These are phyloP conservation scores for Puccinia horiana DNA, from an alignment of 1,284 basidiomycete species.

Conservation along the genomic window DNA sequence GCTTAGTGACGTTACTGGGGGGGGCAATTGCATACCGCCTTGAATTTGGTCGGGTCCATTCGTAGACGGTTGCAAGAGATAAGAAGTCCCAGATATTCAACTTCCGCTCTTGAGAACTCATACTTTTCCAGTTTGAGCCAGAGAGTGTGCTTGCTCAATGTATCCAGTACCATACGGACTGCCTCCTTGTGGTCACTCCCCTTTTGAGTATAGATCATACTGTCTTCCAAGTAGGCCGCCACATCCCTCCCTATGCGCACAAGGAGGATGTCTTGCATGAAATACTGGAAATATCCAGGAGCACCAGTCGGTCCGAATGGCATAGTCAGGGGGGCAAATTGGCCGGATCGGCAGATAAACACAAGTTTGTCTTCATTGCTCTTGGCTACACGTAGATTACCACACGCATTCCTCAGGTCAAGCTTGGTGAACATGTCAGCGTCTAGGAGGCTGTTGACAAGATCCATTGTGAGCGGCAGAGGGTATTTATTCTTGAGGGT, in stretches of 20 bases:
- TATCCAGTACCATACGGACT: background rate
- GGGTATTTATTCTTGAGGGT: conserved; percentile 22
- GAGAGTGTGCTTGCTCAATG: background rate
- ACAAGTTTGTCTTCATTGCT: background rate
- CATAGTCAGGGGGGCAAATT: background rate
- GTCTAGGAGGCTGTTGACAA: background rate
- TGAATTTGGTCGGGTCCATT: conserved; percentile 1
- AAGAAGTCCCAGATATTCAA: too few relatives aligned
- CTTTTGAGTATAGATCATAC: background rate
- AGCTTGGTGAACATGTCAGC: background rate
- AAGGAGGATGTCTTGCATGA: too few relatives aligned
- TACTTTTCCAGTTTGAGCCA: background rate
- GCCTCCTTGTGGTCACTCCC: background rate
- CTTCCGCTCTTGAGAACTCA: background rate
- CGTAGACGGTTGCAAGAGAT: background rate
- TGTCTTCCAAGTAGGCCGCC: background rate
- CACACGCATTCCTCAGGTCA: background rate
- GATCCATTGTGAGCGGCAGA: background rate
- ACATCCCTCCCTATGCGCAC: background rate
- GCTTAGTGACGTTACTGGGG: too few relatives aligned
- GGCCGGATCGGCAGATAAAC: background rate
- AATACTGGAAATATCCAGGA: background rate
- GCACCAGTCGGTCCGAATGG: background rate
- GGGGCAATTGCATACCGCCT: background rate
- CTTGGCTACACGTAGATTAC: background rate